Evolutionary conservation across 495 filamentous ascomycete species (phyloP).

Genomic region (Penicillium tannophilum): DNA sequence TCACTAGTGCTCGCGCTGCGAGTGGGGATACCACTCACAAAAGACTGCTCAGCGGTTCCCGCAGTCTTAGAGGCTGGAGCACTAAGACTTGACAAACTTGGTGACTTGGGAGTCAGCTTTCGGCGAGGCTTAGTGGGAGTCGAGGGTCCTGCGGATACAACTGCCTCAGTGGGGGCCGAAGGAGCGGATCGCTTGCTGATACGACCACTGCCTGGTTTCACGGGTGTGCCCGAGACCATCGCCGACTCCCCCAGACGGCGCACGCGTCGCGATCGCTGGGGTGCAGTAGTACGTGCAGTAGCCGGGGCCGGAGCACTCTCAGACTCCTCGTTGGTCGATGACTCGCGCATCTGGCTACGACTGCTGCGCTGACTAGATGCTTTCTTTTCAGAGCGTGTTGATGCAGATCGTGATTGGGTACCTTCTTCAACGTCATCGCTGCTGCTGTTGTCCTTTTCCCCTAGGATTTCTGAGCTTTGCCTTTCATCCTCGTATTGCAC

Average conservation of each 20-base stretch:
- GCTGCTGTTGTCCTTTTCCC: slow-evolving; percentile 14
- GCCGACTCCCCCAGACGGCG: slow-evolving; percentile 37
- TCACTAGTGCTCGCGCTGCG: slow-evolving; percentile 11
- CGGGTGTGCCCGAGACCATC: slow-evolving; percentile 25
- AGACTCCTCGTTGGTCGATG: slow-evolving; percentile 19
- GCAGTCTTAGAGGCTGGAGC: slow-evolving; percentile 22
- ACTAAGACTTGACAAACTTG: slow-evolving; percentile 26
- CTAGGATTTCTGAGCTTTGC: slow-evolving; percentile 14
- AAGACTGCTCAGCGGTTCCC: slow-evolving; percentile 15
- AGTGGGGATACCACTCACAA: slow-evolving; percentile 30
- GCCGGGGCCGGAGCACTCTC: slow-evolving; percentile 19
- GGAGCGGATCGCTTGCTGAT: slow-evolving; percentile 23
- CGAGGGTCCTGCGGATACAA: slow-evolving; percentile 13
- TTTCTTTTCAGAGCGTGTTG: slow-evolving; percentile 28
- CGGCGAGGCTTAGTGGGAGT: slow-evolving; percentile 41
- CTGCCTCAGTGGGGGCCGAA: slow-evolving; percentile 11
- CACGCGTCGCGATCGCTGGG: slow-evolving; percentile 39
- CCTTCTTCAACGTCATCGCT: slow-evolving; percentile 19
- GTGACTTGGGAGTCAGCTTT: slow-evolving; percentile 45
- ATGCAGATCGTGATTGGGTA: slow-evolving; percentile 14
- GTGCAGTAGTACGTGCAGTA: slow-evolving; percentile 25
- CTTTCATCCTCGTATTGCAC: slow-evolving; percentile 27
- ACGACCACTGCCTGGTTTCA: slow-evolving; percentile 28
- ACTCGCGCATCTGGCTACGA: slow-evolving; percentile 26
- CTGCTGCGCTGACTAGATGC: slow-evolving; percentile 31